Evolutionary conservation across 441 rosid genomes (phyloP).

Genomic region (Raphanus hybrid): DNA sequence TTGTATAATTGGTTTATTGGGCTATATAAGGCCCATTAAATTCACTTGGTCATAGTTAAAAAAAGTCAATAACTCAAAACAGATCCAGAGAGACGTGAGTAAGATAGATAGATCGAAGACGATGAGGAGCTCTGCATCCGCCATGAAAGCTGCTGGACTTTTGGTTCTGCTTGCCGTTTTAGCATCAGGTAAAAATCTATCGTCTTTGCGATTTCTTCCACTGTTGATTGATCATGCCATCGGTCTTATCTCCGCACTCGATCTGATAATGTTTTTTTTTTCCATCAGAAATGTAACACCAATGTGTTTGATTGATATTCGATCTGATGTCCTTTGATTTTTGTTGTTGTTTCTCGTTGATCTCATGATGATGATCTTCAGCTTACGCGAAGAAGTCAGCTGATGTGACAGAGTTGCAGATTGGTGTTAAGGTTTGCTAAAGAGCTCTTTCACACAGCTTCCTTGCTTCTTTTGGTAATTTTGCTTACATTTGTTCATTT

Average conservation of each 20-base stretch:
- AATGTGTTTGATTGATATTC: not conserved
- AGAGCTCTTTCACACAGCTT: not conserved
- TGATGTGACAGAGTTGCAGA: constrained; percentile 88
- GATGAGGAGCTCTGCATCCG: constrained; percentile 37
- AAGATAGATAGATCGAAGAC: constrained; percentile 21
- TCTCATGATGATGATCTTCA: constrained; percentile 37
- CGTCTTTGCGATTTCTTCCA: not conserved
- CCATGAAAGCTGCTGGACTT: constrained; percentile 38
- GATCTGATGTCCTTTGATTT: constrained; percentile 16
- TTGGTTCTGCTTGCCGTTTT: constrained; percentile 27
- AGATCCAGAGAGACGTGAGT: constrained; percentile 9
- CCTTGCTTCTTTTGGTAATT: not conserved
- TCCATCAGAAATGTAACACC: not conserved
- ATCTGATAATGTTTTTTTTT: not conserved
- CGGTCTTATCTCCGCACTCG: not conserved
- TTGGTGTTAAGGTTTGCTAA: constrained; percentile 81
- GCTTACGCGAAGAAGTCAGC: constrained; percentile 71
- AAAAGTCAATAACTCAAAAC: not conserved
- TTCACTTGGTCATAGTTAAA: not conserved
- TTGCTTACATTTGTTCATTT: not conserved
- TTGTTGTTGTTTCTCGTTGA: constrained; percentile 1
- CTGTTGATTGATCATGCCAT: not conserved
- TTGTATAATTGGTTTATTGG: not conserved
- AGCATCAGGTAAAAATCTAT: constrained; percentile 20
- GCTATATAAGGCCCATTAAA: constrained; percentile 12